Base-by-base conservation (phyloP, 75 land plant genomes). In the Sequoia sempervirens region DNA sequence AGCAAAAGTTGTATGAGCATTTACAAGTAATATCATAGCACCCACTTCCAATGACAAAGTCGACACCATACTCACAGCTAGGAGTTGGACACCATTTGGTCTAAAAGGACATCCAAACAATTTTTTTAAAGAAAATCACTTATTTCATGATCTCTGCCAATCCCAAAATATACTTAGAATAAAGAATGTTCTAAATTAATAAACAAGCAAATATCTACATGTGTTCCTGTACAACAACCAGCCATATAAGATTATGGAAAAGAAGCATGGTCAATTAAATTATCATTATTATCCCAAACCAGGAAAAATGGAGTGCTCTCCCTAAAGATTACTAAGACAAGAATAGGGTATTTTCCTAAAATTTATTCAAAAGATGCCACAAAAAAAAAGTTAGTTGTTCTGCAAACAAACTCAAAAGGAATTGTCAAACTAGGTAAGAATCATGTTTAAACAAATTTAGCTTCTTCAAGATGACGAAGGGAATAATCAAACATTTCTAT, bases 41-140 rank as follows among this genome's bases (percentile, higher is more conserved):
- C 18, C 89, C 93, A 87, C 91, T 84, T 18, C 95, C 99, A 75
- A 84, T 86, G 45, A 84, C 87, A 88, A 90, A 96, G 50, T 91
- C 96, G 30, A 96, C 95, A 61, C 95, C 98, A 90, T 82, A 93
- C 20, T 94, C 96, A 86, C 99, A 95, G n/a, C 95, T 95, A 56
- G 96, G 99, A 28, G 96, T 96, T 47, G 99, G 99, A 84, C 99
- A 97, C 99, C 99, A 97, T 84, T 97, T 97, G 32, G 92, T 93
- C 98, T 97, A 37, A 26, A 40, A 56, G 23, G 14, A 79, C 23
- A 30, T 40, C 23, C n/a, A 79, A 79, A 79, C 20, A 4, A 79
- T 9, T 1, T 4, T 40, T 38, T 37, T 79, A 8, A 15, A 38
- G 12, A 5, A 79, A 20, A 2, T 8, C 26, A 2, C 5, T 79